These are phyloP conservation scores for Trametes versicolor DNA, from an alignment of 1,284 basidiomycete genomes.

Conservation along the genomic window DNA sequence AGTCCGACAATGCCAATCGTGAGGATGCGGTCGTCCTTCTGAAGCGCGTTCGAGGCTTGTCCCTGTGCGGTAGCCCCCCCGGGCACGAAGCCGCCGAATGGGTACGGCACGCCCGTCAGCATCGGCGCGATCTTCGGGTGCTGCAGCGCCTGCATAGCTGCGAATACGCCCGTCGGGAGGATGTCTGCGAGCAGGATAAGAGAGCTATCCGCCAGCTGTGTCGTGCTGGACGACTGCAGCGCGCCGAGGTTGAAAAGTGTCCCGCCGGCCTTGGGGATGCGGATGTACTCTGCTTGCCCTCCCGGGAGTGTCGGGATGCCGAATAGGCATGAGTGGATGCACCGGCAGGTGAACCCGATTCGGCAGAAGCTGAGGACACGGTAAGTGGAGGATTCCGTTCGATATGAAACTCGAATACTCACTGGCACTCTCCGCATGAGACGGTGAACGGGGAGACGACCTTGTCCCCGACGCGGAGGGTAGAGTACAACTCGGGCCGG, in stretches of 20 bases:
- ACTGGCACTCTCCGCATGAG: slow-evolving; percentile 86
- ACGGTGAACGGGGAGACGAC: slow-evolving; percentile 91
- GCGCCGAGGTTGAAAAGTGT: slow-evolving; percentile 77
- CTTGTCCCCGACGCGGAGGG: slow-evolving; percentile 80
- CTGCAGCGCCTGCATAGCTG: slow-evolving; percentile 74
- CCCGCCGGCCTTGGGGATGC: slow-evolving; percentile 83
- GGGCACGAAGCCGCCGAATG: slow-evolving; percentile 51
- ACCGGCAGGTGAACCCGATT: slow-evolving; percentile 81
- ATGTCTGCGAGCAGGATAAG: slow-evolving; percentile 66
- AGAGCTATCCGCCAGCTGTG: slow-evolving; percentile 35
- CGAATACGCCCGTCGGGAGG: slow-evolving; percentile 82
- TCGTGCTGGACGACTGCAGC: slow-evolving; percentile 48
- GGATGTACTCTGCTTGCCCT: slow-evolving; percentile 89
- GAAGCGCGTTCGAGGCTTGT: slow-evolving; percentile 31
- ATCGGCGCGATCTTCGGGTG: slow-evolving; percentile 75
- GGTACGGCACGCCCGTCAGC: slow-evolving; percentile 66
- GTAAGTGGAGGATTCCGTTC: not conserved
- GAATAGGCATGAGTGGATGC: slow-evolving; percentile 73
- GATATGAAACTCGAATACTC: slow-evolving; percentile 41
- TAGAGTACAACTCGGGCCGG: slow-evolving; percentile 70
- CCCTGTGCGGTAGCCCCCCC: slow-evolving; percentile 28
- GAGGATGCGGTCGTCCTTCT: slow-evolving; percentile 55
- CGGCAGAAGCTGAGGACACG: slow-evolving; percentile 70
- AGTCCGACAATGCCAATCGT: slow-evolving; percentile 76
- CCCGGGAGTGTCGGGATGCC: slow-evolving; percentile 81